phyloP scores from a whole-genome alignment of 2,329 filamentous ascomycete genomes.

The Emmonsiellopsis sp. region DNA sequence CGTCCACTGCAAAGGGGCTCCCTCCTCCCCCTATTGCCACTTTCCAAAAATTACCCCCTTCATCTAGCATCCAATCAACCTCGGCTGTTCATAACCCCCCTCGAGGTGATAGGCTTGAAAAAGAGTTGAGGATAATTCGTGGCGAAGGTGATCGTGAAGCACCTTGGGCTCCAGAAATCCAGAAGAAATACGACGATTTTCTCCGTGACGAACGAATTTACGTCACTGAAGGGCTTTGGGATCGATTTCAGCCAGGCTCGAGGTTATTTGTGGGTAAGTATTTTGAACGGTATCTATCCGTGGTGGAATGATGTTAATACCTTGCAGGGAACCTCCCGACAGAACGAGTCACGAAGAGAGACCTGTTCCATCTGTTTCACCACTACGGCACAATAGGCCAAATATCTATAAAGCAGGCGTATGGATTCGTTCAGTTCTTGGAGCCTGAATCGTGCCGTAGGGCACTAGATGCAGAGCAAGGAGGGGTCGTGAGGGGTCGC shows the following conservation, averaged over 20 bases:
- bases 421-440: constrained; percentile 93
- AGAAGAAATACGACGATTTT: constrained; percentile 43
- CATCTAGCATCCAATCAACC: not conserved
- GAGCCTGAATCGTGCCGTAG: constrained; percentile 62
- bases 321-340: constrained; percentile 74
- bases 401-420: constrained; percentile 92
- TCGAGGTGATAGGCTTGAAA: constrained; percentile 1
- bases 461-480: constrained; percentile 72
- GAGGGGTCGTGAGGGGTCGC: constrained; percentile 72
- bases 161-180: constrained; percentile 41
- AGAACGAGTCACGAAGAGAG: constrained; percentile 85
- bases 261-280: constrained; percentile 41
- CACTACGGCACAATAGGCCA: constrained; percentile 80
- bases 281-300: not conserved
- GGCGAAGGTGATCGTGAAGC: constrained; percentile 28
- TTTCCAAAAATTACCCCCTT: constrained; percentile 24
- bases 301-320: constrained; percentile 1
- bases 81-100: constrained; percentile 1
- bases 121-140: not conserved
- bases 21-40: constrained; percentile 33
- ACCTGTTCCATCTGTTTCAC: constrained; percentile 87
- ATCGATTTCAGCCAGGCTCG: constrained; percentile 41
- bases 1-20: constrained; percentile 25
- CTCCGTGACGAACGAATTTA: constrained; percentile 43
- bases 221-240: constrained; percentile 44